Base-by-base conservation (phyloP, 2,329 filamentous ascomycete genomes). In the Diaporthe amygdali region DNA sequence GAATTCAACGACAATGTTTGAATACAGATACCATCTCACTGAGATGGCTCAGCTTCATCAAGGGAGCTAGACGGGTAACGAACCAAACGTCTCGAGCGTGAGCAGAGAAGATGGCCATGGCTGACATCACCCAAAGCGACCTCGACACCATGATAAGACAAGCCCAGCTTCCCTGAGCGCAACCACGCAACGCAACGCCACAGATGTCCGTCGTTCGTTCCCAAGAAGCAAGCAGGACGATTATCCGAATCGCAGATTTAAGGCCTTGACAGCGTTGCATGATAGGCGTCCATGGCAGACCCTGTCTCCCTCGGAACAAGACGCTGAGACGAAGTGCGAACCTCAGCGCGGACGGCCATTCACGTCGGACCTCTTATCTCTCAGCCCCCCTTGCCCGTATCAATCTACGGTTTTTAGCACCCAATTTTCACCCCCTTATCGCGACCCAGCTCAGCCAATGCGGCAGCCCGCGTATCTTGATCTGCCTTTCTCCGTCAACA, bases 401-500 rank as follows among this genome's bases (percentile, higher is more conserved):
- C 59, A 49, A 64, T 37, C 59, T 64, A 49, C 44, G 59, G 12
- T 49, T 64, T 39, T 64, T 64, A 64, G 59, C 59, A 64, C 59
- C 59, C 59, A 44, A 37, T 5, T 64, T 47, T 22, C n/a, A 27
- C 59, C 49, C 44, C 30, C 67, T 69, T 69, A 69, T 69, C 67
- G 30, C 52, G 54, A 69, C 30, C 22, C 52, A 46, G 34, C 66
- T 61, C 66, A 59, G 55, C 66, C 66, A 69, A 69, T 69, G 32
- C 52, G 32, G 20, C 30, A 3, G 44, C 66, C 34, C 30, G 37
- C 51, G 32, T 34, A 68, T n/a, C 39, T 37, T n/a, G 51, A 69
- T 47, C 37, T 69, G 41, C 20, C 67, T 63, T 69, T 69, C 66
- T 69, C 66, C 66, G 66, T 59, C 41, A 37, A 14, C 30, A 67